A percentile compares a stretch with the other conserved stretches of the same genome.
Conservation (phyloP, 371 early-diverging fungal genomes). For the Blakeslea trispora region DNA sequence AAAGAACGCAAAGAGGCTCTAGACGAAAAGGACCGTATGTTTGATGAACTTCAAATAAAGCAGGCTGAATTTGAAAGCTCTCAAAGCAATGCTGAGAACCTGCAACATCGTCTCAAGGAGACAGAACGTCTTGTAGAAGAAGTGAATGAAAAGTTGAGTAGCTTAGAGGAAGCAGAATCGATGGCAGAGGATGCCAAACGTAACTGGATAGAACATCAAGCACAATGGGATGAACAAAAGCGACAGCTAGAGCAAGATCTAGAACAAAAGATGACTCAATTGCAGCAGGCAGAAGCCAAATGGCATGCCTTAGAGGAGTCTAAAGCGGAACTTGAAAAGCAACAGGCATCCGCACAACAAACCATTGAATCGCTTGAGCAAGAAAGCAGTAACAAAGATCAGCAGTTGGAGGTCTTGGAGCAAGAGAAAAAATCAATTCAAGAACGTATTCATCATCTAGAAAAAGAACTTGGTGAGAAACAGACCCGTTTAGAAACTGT, state of each 20-base stretch:
- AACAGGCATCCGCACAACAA: constrained; percentile 34
- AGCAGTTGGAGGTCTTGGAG: constrained; percentile 30
- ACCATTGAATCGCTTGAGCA: constrained; percentile 29
- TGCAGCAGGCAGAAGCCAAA: constrained; percentile 1
- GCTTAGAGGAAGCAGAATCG: constrained; percentile 49
- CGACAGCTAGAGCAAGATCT: constrained; percentile 23
- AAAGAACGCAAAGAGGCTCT: constrained; percentile 48
- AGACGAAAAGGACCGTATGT: constrained; percentile 58
- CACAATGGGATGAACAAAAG: constrained; percentile 33
- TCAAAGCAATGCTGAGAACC: constrained; percentile 60
- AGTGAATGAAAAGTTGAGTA: constrained; percentile 50
- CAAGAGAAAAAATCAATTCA: constrained; percentile 32
- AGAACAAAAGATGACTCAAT: constrained; percentile 14
- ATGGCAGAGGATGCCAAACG: constrained; percentile 27
- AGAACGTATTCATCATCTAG: neutral
- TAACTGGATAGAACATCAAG: constrained; percentile 36
- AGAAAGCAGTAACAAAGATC: constrained; percentile 29
- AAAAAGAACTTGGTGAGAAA: constrained; percentile 20
- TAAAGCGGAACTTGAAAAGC: constrained; percentile 5
- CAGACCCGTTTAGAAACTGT: constrained; percentile 15
- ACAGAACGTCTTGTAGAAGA: constrained; percentile 53
- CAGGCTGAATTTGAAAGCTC: constrained; percentile 74
- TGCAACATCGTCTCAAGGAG: constrained; percentile 57
- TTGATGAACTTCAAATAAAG: constrained; percentile 65
- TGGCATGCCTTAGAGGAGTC: constrained; percentile 1